phyloP scores from a whole-genome alignment of 345 rosid genomes.

The Eucalyptus sp. region DNA sequence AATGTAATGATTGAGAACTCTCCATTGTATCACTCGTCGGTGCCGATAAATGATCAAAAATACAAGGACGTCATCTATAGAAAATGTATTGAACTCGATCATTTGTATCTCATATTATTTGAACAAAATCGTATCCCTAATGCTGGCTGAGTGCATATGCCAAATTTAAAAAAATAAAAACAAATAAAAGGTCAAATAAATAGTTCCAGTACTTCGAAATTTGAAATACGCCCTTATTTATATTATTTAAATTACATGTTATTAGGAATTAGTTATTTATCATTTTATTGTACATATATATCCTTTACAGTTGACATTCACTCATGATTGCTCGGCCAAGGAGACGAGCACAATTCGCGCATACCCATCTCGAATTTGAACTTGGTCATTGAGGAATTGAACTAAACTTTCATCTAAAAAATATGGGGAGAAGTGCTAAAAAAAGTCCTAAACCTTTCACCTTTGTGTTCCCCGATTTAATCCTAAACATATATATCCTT shows the following conservation, averaged over 20 bases:
- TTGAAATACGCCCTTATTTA: background rate
- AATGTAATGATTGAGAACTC: background rate
- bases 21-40: background rate
- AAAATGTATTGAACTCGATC: background rate
- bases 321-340: background rate
- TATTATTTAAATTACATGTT: too few relatives aligned
- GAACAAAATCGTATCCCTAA: background rate
- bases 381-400: background rate
- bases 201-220: background rate
- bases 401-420: background rate
- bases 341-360: too few relatives aligned
- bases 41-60: background rate
- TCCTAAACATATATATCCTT: too few relatives aligned
- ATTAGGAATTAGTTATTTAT: background rate
- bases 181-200: background rate
- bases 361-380: background rate
- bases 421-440: background rate
- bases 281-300: background rate
- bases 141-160: background rate
- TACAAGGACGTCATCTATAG: background rate
- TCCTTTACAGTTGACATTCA: background rate
- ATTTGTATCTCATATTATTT: background rate
- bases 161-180: background rate
- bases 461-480: too few relatives aligned
- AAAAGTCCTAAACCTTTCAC: too few relatives aligned